phyloP scores from a whole-genome alignment of 2,329 filamentous ascomycete species.

The Aspergillus carbonarius region DNA sequence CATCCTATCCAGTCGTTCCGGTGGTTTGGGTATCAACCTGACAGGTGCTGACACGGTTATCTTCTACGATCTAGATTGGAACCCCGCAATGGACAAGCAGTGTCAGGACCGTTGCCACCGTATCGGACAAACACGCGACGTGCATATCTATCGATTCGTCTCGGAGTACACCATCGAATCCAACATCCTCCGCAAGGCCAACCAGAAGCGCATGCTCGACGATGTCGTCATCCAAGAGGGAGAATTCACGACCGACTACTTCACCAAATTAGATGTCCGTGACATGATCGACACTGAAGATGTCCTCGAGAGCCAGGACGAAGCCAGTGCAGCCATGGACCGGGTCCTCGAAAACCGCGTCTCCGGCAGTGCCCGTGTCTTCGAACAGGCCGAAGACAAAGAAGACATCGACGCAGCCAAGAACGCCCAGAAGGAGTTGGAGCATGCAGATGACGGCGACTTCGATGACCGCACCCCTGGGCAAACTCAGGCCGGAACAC shows the following conservation, averaged over 20 bases:
- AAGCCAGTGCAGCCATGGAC: slow-evolving; percentile 80
- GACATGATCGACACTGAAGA: slow-evolving; percentile 64
- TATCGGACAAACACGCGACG: slow-evolving; percentile 95
- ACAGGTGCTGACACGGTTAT: slow-evolving; percentile 97
- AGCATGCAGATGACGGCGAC: slow-evolving; percentile 78
- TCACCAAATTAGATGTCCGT: slow-evolving; percentile 71
- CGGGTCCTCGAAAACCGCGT: slow-evolving; percentile 72
- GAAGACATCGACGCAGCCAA: slow-evolving; percentile 89
- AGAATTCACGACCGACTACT: slow-evolving; percentile 95
- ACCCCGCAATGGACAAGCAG: slow-evolving; percentile 99
- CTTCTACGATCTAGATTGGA: slow-evolving; percentile 99
- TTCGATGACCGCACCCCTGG: slow-evolving; percentile 66
- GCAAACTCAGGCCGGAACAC: slow-evolving; percentile 35
- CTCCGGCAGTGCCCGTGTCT: slow-evolving; percentile 65
- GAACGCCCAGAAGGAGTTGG: slow-evolving; percentile 82
- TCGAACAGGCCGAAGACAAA: slow-evolving; percentile 87
- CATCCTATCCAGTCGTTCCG: slow-evolving; percentile 91
- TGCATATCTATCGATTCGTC: slow-evolving; percentile 94
- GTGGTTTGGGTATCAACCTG: slow-evolving; percentile 92
- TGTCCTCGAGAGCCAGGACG: slow-evolving; percentile 62
- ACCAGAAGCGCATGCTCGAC: slow-evolving; percentile 96
- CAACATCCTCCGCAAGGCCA: slow-evolving; percentile 94
- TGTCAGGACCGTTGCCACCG: slow-evolving; percentile 97
- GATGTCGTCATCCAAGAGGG: slow-evolving; percentile 98
- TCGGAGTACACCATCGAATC: slow-evolving; percentile 96